These are phyloP conservation scores for Penicillium sp. DNA, from an alignment of 2,329 filamentous ascomycete genomes.

Conservation along the genomic window DNA sequence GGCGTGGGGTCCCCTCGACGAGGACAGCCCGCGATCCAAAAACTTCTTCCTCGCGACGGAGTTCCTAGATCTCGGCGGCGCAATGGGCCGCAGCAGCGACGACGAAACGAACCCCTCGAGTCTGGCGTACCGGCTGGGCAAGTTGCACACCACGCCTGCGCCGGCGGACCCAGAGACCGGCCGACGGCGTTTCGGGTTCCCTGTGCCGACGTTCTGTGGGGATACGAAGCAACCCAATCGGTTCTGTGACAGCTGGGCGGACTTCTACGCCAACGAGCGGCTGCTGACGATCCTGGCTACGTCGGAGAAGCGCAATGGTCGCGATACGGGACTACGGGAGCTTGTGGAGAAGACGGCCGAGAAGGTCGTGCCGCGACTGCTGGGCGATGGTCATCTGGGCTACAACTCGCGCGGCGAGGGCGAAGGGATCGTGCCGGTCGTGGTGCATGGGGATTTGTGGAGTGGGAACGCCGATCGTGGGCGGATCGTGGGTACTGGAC, in stretches of 20 bases:
- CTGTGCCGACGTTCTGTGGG: constrained; percentile 80
- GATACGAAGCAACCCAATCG: constrained; percentile 77
- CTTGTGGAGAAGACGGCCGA: constrained; percentile 64
- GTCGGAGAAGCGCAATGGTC: constrained; percentile 60
- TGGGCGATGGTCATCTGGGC: constrained; percentile 65
- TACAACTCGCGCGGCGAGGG: constrained; percentile 42
- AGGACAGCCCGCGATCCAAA: constrained; percentile 38
- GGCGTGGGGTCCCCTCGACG: constrained; percentile 63
- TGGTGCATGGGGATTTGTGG: constrained; percentile 93
- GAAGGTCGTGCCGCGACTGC: constrained; percentile 69
- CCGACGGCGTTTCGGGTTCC: constrained; percentile 71
- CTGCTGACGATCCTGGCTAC: constrained; percentile 62
- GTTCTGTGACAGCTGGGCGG: constrained; percentile 71
- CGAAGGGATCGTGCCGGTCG: constrained; percentile 66
- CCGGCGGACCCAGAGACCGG: constrained; percentile 44
- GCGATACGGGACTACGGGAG: constrained; percentile 59
- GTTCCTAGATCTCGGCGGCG: constrained; percentile 65
- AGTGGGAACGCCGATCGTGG: constrained; percentile 75
- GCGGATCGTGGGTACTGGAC: constrained; percentile 51
- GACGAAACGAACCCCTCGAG: constrained; percentile 38
- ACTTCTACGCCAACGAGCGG: constrained; percentile 78
- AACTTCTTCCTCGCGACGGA: constrained; percentile 65
- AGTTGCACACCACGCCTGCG: constrained; percentile 72
- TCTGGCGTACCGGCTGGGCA: constrained; percentile 73
- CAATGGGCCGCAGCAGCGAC: constrained; percentile 50